Evolutionary conservation across 768 basidiomycete genomes (phyloP), one percentile per base, ranked within the genome.

Genomic region (Mycena venus): DNA sequence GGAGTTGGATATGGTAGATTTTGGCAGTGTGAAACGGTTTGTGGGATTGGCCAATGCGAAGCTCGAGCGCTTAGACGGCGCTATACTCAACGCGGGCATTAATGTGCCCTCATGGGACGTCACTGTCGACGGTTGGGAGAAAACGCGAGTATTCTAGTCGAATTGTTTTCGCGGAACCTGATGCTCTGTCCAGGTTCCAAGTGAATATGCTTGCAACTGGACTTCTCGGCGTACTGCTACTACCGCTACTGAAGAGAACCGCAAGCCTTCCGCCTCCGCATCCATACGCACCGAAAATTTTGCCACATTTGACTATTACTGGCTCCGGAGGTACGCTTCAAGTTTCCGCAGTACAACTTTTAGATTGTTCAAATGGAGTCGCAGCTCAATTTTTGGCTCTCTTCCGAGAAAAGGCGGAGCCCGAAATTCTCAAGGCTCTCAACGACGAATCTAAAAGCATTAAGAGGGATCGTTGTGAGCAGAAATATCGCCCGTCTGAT

Each of bases 91-190:
- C 17, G 83, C 85, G 0, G 84, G 59, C 0, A 44, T 83, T 1
- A 15, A 34, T 17, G 0, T 21, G 0, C 12, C 0, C 15, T 55
- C n/a, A 15, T 82, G 78, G 56, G 49, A 73, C 11, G 31, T 49
- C 23, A 82, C 84, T 0, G 47, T 29, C 0, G 79, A 85, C 70
- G 85, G 83, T 7, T 86, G 83, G 83, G 85, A 86, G 64, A 68
- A 72, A 7, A 79, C 44, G 85, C 83, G 15, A 3, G 83, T 70
- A 21, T 29, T 70, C 17, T 25, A 1, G 21, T 60, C 15, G n/a
- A 32, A 38, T 31, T 27, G n/a, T 68, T 40, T 40, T n/a, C 29
- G 15, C 5, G 4, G 55, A 42, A 21, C 49, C 47, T 36, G 1
- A 51, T n/a, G 1, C 49, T 31, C 15, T 32, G 8, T 5, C 9